Evolutionary conservation across 148 eudicot species (phyloP), one percentile per base, ranked within the genome.

Genomic region (Amaranthus hypochondriacus): DNA sequence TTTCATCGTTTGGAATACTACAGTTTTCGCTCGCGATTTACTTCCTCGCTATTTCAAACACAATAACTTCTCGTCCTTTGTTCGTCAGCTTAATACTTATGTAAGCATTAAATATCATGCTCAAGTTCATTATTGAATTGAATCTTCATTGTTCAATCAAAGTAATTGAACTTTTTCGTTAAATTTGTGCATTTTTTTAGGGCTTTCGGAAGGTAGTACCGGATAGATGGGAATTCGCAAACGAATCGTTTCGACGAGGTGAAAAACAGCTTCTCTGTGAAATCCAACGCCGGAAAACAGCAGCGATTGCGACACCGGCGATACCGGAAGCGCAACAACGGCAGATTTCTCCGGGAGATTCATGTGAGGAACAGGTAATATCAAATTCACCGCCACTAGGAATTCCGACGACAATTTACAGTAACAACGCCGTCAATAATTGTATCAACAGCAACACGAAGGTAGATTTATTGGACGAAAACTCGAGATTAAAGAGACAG

Each of bases 161-260:
- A 4, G 13, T 74, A 42, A 21, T 61, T 69, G 64, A 14, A 18
- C 42, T 18, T 42, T 6, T 44, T 44, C 55, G 28, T 67, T 69
- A 2, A 0, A 21, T 11, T 42, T 42, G 28, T 9, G 3, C 9
- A 7, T 52, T 15, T 73, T 49, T 4, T 59, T 79, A 94, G 98
- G 98, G 98, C 73, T 91, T 94, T 68, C 83, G 97, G n/a, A 94
- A 94, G 74, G 88, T 91, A 11, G 85, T 88, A 7, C 96, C 98
- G 2, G 98, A 94, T 56, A 86, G 96, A 18, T 94, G 98, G 98
- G 98, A 94, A 69, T 91, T 94, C 77, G 81, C 87, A 0, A 91
- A 94, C 77, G 96, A 91, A 4, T 83, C 79, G 66, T 94, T 94
- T 43, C 83, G 88, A 9, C 81, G 81, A 70, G 96, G 91, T 0